These are phyloP conservation scores for Cornus kousa DNA, from an alignment of 148 eudicot genomes.

Conservation along the genomic window DNA sequence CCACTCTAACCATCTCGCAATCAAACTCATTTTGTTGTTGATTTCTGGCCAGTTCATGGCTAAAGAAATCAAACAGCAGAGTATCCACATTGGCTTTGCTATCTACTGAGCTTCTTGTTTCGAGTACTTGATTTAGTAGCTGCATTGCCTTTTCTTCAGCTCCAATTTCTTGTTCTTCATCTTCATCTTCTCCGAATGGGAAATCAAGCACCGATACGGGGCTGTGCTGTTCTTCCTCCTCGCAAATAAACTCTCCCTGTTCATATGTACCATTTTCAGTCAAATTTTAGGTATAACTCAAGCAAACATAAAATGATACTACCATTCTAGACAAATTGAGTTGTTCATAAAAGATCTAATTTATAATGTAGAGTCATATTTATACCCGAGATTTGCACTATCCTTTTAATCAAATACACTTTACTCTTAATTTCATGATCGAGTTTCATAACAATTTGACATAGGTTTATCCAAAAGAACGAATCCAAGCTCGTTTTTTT, in stretches of 20 bases:
- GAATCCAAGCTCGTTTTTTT: no score
- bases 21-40: conserved; percentile 10
- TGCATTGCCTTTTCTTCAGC: conserved; percentile 21
- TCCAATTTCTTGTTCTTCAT: conserved; percentile 16
- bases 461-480: no score
- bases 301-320: no score
- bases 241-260: conserved; percentile 26
- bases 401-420: no score
- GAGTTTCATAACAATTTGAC: no score
- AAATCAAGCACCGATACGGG: conserved; percentile 66
- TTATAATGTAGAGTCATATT: no score
- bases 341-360: no score
- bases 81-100: not conserved
- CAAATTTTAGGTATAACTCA: not conserved
- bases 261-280: not conserved
- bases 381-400: no score
- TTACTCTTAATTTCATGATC: no score
- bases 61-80: conserved; percentile 30
- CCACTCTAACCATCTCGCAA: conserved; percentile 14
- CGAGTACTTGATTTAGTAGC: conserved; percentile 5
- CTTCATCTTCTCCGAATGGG: conserved; percentile 47
- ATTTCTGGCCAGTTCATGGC: conserved; percentile 16
- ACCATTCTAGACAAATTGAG: no score
- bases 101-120: conserved; percentile 5
- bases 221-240: conserved; percentile 53